A percentile compares a stretch with the other conserved stretches of the same genome.
Conservation (phyloP, 495 filamentous ascomycete genomes). For the Hypoxylon perforatum region DNA sequence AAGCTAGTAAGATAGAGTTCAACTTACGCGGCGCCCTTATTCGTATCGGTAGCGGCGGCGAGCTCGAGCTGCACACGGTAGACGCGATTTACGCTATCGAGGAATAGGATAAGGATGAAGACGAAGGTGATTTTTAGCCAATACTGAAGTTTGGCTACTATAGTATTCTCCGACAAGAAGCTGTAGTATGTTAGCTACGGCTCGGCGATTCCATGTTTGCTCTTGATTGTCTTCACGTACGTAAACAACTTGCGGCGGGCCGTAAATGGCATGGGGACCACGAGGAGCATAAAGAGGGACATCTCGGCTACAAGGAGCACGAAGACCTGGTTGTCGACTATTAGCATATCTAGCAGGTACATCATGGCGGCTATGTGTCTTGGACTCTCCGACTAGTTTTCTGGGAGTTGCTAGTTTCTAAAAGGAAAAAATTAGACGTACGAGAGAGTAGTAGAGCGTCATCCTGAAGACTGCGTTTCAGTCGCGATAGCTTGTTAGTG, state of each 20-base stretch:
- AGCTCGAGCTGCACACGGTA: slow-evolving; percentile 95
- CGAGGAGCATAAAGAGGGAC: slow-evolving; percentile 88
- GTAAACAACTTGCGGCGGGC: slow-evolving; percentile 89
- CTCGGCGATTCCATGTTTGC: not conserved
- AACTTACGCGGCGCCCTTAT: slow-evolving; percentile 38
- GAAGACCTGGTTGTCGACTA: slow-evolving; percentile 78
- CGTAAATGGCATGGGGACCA: slow-evolving; percentile 89
- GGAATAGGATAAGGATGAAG: slow-evolving; percentile 96
- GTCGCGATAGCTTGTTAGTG: slow-evolving; percentile 28
- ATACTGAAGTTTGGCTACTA: slow-evolving; percentile 64
- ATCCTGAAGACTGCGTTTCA: slow-evolving; percentile 65
- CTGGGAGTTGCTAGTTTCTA: not conserved
- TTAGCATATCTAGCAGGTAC: slow-evolving; percentile 39
- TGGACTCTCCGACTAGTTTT: not conserved
- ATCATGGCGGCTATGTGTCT: slow-evolving; percentile 8
- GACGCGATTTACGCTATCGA: slow-evolving; percentile 98
- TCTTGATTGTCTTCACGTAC: slow-evolving; percentile 56
- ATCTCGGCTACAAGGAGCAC: slow-evolving; percentile 92
- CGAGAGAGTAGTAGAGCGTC: slow-evolving; percentile 99
- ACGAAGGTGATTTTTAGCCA: slow-evolving; percentile 90
- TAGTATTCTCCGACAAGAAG: slow-evolving; percentile 85
- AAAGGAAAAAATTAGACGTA: slow-evolving; percentile 62
- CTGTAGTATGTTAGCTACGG: slow-evolving; percentile 34
- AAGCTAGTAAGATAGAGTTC: slow-evolving; percentile 11
- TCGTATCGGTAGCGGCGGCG: slow-evolving; percentile 63